A percentile compares a stretch with the other conserved stretches of the same genome.
These are phyloP conservation scores for Erysimum cheiri DNA, from an alignment of 441 rosid genomes.

Conservation along the genomic window DNA sequence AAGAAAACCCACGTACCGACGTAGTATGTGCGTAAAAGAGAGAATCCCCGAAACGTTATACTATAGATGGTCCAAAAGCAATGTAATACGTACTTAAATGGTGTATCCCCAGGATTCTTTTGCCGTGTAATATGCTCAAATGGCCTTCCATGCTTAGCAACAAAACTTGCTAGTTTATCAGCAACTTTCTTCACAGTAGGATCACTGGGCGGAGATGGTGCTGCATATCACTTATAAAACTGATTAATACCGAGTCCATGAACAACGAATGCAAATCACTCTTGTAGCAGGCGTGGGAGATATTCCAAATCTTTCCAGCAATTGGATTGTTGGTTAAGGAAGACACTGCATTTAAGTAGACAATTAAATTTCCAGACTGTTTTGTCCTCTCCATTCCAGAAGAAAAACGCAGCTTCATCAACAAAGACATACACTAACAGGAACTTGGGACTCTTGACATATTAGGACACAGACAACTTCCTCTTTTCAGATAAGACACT, in stretches of 20 bases:
- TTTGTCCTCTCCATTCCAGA: slow-evolving; percentile 54
- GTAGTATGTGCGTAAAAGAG: neutral
- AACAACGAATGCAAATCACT: slow-evolving; percentile 96
- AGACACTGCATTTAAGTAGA: slow-evolving; percentile 96
- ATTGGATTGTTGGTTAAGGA: slow-evolving; percentile 77
- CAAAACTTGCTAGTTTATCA: slow-evolving; percentile 95
- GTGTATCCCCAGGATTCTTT: slow-evolving; percentile 95
- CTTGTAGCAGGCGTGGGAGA: slow-evolving; percentile 91
- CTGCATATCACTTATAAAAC: slow-evolving; percentile 99
- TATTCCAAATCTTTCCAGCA: slow-evolving; percentile 94
- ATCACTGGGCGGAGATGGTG: slow-evolving; percentile 84
- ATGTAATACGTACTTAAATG: slow-evolving; percentile 70
- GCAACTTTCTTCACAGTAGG: slow-evolving; percentile 96
- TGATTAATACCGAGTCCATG: slow-evolving; percentile 97
- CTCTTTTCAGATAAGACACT: slow-evolving; percentile 33
- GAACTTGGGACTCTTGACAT: slow-evolving; percentile 10
- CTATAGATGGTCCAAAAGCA: slow-evolving; percentile 13
- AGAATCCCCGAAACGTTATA: slow-evolving; percentile 14
- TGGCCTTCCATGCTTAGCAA: slow-evolving; percentile 96
- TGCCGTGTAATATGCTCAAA: slow-evolving; percentile 90
- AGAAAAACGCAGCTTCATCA: neutral
- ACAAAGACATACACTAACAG: slow-evolving; percentile 9
- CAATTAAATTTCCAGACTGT: slow-evolving; percentile 79
- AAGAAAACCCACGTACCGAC: slow-evolving; percentile 4
- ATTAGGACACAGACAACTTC: slow-evolving; percentile 7